Evolutionary conservation across 805 yeast genomes (phyloP), one percentile per base, ranked within the genome.

Genomic region (Lipomyces sp.): DNA sequence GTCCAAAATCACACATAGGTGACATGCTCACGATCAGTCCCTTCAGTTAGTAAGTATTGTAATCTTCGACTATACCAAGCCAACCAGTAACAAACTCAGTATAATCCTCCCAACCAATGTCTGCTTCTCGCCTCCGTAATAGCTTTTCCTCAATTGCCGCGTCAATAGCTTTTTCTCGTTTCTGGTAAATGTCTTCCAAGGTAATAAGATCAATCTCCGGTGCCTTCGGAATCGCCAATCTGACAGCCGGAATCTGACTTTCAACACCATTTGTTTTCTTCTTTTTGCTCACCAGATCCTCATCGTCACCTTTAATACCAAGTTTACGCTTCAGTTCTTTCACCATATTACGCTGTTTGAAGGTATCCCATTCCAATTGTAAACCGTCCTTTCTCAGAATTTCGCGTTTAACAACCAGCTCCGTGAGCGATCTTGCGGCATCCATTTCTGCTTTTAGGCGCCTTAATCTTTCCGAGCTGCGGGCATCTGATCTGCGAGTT

Each of bases 161-260:
- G 69, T 87, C 87, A 68, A 93, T 88, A 5, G 90, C 88, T 64
- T 84, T 87, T 67, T 91, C 89, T 77, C 92, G 91, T 69, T 88
- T 93, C 58, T 85, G 82, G 59, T 90, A 79, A 30, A 92, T 87
- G 57, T 86, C 84, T 63, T 90, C 90, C 10, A 92, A 93, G 4
- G 97, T 90, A 32, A 90, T 88, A 67, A 94, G 81, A 57, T 92
- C 96, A 83, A 93, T 84, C 77, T 94, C 98, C 15, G 98, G 98
- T 69, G 94, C 90, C 96, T 79, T 92, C 90, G 32, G 96, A 92
- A 75, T 90, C 8, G 64, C 33, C 1, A 65, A 45, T 34, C 66
- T 39, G 33, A 63, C 60, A 32, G 67, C 45, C 59, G 74, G 51
- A 45, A 69, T 57, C 15, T 51, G 56, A n/a, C 30, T 29, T 18